Base-by-base conservation (phyloP, 2,329 filamentous ascomycete species). In the Ophiostoma pallidulum region DNA sequence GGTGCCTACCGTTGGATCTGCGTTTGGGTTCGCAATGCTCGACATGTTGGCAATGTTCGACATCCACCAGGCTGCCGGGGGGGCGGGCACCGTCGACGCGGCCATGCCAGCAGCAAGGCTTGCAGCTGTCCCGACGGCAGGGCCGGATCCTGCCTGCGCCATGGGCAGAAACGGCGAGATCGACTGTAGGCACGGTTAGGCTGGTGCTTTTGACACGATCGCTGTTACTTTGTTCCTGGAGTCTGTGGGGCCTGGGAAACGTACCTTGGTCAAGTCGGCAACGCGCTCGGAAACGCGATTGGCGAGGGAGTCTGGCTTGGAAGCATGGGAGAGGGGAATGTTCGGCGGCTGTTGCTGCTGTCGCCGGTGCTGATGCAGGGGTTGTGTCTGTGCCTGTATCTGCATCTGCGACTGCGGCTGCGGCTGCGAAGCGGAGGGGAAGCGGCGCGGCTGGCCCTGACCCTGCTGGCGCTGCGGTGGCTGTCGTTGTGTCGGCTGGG, bases 1-100 rank as follows among this genome's bases (percentile, higher is more conserved):
- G 13, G 7, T 4, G 35, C 41, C 6, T 31, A 53, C 52, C 12
- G 49, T 38, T 16, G 52, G 43, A 6, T 52, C 52, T 19, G 43
- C 47, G 32, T 47, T 51, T 8, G 50, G 28, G 22, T 54, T 53
- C 28, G 48, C 52, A 13, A 49, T 50, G 49, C 40, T 53, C 19
- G 48, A 29, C 50, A 54, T 55, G 32, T 52, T 55, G 41, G 53
- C 53, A 49, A 55, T 54, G 26, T 56, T 56, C 28, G 51, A 48
- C 49, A 59, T 46, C 58, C 58, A 60, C 58, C 58, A 60, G 24
- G 55, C 54, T 6, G 57, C 53, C 12, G 53, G 51, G 7, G 57
- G 49, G 3, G 51, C 40, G 0, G 46, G 41, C 14, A 40, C 45
- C 8, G 51, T 48, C 13, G 53, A 46, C 26, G 52, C 24, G 24